phyloP scores from a whole-genome alignment of 1,284 basidiomycete species.

The Puccinia horiana region DNA sequence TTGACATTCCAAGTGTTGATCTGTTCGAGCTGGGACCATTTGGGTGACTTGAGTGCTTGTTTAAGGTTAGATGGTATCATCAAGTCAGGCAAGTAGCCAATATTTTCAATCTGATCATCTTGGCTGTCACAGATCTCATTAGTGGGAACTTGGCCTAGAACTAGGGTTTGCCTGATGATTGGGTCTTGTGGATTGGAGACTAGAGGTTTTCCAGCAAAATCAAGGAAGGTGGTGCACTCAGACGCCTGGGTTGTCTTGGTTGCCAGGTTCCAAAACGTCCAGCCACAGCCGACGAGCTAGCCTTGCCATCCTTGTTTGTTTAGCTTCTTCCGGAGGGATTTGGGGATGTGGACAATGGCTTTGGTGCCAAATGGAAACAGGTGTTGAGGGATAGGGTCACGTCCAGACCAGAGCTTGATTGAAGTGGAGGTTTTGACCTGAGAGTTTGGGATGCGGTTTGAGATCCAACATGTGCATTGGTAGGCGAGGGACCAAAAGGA shows the following conservation, averaged over 20 bases:
- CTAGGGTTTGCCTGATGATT: neutral
- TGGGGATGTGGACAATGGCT: neutral
- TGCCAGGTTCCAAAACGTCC: neutral
- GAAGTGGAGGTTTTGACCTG: neutral
- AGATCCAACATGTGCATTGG: neutral
- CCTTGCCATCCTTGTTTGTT: neutral
- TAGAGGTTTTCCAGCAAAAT: neutral
- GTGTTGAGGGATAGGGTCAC: neutral
- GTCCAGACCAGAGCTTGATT: neutral
- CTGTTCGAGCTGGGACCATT: neutral
- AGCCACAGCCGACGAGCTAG: neutral
- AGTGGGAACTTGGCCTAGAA: neutral
- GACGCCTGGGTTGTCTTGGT: neutral
- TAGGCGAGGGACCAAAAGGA: conserved; percentile 7
- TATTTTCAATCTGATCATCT: neutral
- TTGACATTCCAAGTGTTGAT: neutral
- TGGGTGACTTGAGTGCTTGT: neutral
- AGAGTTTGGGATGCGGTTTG: neutral
- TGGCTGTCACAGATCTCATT: conserved; percentile 4
- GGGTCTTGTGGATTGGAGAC: neutral
- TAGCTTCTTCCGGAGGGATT: neutral
- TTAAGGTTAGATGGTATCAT: neutral
- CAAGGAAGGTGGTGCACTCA: neutral
- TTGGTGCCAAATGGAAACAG: neutral
- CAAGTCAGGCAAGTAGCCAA: neutral